Evolutionary conservation across 176 grass and related monocot species (phyloP), one percentile per base, ranked within the genome.

Genomic region (Carex cristatella): DNA sequence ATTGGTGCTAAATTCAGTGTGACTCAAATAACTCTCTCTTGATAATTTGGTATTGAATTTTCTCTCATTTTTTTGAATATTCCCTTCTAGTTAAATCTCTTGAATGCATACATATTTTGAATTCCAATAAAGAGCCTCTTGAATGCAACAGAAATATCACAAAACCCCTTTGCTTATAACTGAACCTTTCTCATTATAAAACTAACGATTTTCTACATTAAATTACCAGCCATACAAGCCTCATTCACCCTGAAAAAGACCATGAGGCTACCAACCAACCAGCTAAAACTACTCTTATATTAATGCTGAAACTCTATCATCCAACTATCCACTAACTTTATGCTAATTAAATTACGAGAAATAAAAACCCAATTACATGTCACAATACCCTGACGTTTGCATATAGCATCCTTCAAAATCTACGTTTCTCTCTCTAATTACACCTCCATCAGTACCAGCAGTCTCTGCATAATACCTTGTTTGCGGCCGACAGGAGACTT

Each of bases 321-420:
- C 74, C 74, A 79, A 79, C 74, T 79, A 79, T 79, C 74, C 51
- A 79, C 74, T 37, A 79, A 79, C 53, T 79, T 79, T 79, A 79
- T 79, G 74, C 74, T 79, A 79, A 79, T 79, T 79, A 79, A 79
- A 79, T 79, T 79, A 79, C 74, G 28, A 79, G 28, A 79, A 78
- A 79, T 57, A 10, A 27, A 79, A 77, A 63, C 32, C 33, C 13
- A 42, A 88, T 92, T 92, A 97, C 92, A 94, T 89, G 53, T 91
- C 87, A 85, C 92, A 97, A 89, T 92, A 94, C 67, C 90, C 92
- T 89, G 92, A 92, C 88, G 90, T 92, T 90, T 89, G 92, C 76
- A 97, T 92, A 91, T 88, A 91, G 92, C 87, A 90, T 76, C 89
- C 89, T 92, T 91, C 87, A 79, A 87, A 81, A 79, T 92, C 94